Evolutionary conservation across 2,329 filamentous ascomycete genomes (phyloP).

Genomic region (Fusarium vanettenii): DNA sequence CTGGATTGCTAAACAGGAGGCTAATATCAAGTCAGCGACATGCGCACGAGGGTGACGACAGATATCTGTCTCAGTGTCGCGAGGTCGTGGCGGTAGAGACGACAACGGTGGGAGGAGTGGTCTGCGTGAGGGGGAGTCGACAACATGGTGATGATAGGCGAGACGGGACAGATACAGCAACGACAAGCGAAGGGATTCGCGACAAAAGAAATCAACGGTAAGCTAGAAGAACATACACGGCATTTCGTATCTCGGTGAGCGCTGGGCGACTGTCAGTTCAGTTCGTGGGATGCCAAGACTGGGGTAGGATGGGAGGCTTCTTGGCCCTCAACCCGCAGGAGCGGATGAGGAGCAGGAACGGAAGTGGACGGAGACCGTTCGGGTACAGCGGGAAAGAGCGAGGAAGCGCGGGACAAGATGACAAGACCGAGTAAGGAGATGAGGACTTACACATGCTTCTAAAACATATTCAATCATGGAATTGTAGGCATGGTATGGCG

Average conservation of each 20-base stretch:
- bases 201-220: constrained; percentile 18
- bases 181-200: constrained; percentile 11
- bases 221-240: constrained; percentile 55
- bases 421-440: constrained; percentile 4
- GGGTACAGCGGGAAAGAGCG: constrained; percentile 17
- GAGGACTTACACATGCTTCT: constrained; percentile 56
- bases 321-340: constrained; percentile 42
- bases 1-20: constrained; percentile 70
- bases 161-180: constrained; percentile 3
- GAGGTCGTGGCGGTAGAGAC: neutral
- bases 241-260: constrained; percentile 63
- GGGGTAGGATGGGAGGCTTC: constrained; percentile 42
- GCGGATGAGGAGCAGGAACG: constrained; percentile 21
- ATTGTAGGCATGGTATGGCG: constrained; percentile 49
- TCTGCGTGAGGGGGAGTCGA: constrained; percentile 14
- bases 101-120: neutral
- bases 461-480: constrained; percentile 53
- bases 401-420: constrained; percentile 6
- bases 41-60: constrained; percentile 8
- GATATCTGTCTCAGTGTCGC: neutral
- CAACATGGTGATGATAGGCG: constrained; percentile 1
- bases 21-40: constrained; percentile 49
- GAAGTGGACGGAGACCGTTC: constrained; percentile 19
- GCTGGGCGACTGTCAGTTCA: constrained; percentile 55
- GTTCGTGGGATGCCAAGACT: constrained; percentile 50